Evolutionary conservation across 768 basidiomycete genomes (phyloP).

Genomic region (Mycena crocata): DNA sequence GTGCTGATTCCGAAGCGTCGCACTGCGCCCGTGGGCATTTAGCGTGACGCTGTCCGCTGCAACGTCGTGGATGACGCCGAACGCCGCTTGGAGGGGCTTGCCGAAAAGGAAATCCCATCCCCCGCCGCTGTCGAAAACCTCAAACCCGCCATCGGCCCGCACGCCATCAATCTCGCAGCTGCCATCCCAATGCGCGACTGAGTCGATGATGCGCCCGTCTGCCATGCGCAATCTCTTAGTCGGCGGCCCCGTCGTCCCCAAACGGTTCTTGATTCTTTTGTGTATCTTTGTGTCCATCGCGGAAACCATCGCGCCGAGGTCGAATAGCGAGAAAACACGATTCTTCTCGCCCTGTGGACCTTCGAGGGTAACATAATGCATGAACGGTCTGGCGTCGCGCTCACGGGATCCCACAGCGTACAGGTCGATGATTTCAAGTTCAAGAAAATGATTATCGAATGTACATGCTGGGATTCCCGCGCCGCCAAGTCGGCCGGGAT

Average conservation of each 20-base stretch:
- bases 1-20: conserved; percentile 5
- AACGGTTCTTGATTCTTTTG: background rate
- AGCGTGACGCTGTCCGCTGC: conserved; percentile 9
- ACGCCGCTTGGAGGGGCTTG: conserved; percentile 31
- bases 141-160: conserved; percentile 10
- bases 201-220: conserved; percentile 38
- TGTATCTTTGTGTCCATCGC: background rate
- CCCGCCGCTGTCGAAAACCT: conserved; percentile 39
- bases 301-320: background rate
- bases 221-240: conserved; percentile 44
- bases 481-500: conserved; percentile 10
- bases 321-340: background rate
- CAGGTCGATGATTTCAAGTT: conserved; percentile 4
- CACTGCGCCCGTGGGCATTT: background rate
- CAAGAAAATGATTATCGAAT: background rate
- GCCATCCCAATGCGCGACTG: conserved; percentile 36
- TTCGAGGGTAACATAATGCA: background rate
- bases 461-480: background rate
- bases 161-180: conserved; percentile 26
- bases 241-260: conserved; percentile 19
- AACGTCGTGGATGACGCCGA: conserved; percentile 28
- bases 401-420: conserved; percentile 1
- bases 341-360: background rate
- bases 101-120: conserved; percentile 30
- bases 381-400: background rate